Base-by-base conservation (phyloP, 306 rosid genomes). In the Sicyos baderoa region DNA sequence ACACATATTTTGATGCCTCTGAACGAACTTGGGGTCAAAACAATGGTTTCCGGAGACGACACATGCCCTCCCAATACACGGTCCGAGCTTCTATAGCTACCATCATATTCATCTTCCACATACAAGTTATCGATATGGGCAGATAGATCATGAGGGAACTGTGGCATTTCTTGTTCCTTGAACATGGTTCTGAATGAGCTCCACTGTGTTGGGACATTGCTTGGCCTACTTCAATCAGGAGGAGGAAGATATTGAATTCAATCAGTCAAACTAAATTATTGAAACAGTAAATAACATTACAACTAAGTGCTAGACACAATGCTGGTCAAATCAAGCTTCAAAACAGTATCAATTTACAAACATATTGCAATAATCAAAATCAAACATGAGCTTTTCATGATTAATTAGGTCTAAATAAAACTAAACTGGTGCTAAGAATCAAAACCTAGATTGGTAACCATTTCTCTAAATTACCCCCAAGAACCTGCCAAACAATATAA, bases 41-140 rank as follows among this genome's bases (percentile, higher is more conserved):
- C 78, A 53, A 79, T 72, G 54, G 84, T 88, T 80, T 88, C 96
- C 3, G 96, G 97, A 16, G 97, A 93, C 29, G 95, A 79, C 48
- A 81, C 82, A 21, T 80, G 84, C 68, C 77, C 78, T 42, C 88
- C 81, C 79, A 84, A 87, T 52, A 85, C 95, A 17, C 72, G 71
- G 54, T 82, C 44, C 66, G 84, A 82, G 72, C 76, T 81, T 81
- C 65, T 86, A 67, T 74, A 60, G 68, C 72, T 77, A 4, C 74
- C 83, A 51, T 56, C 77, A 80, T 63, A 74, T 54, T 81, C 86
- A 42, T 82, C 74, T 67, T 85, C 89, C 61, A 72, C 52, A 53
- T 56, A 72, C n/a, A 76, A 84, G 74, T 44, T 44, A 55, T 89
- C 95, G 19, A 71, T 69, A 45, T 42, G 69, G 29, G 85, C 44